Evolutionary conservation across 306 rosid genomes (phyloP).

Genomic region (Crotalaria pallida): DNA sequence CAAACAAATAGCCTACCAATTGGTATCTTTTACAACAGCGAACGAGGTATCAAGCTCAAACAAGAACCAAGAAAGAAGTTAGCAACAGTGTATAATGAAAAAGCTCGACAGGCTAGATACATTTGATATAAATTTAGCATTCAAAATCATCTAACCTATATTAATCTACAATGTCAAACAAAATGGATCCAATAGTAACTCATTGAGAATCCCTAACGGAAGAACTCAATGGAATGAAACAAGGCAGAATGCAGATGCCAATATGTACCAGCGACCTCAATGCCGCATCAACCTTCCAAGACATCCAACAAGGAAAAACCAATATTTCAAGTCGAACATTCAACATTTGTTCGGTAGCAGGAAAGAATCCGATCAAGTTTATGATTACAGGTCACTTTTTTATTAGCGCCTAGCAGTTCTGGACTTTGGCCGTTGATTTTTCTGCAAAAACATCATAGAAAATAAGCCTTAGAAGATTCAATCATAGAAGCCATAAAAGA

Average conservation of each 20-base stretch:
- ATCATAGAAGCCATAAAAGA: not conserved
- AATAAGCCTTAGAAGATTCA: slow-evolving; percentile 15
- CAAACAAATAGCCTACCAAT: slow-evolving; percentile 3
- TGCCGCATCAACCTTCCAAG: slow-evolving; percentile 4
- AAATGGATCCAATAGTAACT: slow-evolving; percentile 27
- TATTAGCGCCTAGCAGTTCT: slow-evolving; percentile 67
- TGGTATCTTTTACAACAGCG: slow-evolving; percentile 20
- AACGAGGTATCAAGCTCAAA: slow-evolving; percentile 14
- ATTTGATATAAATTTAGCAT: slow-evolving; percentile 15
- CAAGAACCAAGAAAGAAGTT: not conserved
- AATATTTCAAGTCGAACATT: slow-evolving; percentile 14
- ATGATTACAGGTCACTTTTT: slow-evolving; percentile 7
- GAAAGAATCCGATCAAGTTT: slow-evolving; percentile 17
- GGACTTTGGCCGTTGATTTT: slow-evolving; percentile 61
- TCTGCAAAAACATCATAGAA: slow-evolving; percentile 46
- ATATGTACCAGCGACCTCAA: slow-evolving; percentile 15
- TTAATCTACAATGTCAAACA: slow-evolving; percentile 27
- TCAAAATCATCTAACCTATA: slow-evolving; percentile 28
- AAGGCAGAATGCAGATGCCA: slow-evolving; percentile 15
- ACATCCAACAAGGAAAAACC: slow-evolving; percentile 18
- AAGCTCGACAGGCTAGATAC: slow-evolving; percentile 5
- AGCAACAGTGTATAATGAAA: not conserved
- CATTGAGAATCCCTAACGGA: slow-evolving; percentile 10
- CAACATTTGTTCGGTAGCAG: not conserved
- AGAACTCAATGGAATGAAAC: slow-evolving; percentile 11